Evolutionary conservation across 2,329 filamentous ascomycete species (phyloP), one percentile per base, ranked within the genome.

Genomic region (Xylariaceae sp.): DNA sequence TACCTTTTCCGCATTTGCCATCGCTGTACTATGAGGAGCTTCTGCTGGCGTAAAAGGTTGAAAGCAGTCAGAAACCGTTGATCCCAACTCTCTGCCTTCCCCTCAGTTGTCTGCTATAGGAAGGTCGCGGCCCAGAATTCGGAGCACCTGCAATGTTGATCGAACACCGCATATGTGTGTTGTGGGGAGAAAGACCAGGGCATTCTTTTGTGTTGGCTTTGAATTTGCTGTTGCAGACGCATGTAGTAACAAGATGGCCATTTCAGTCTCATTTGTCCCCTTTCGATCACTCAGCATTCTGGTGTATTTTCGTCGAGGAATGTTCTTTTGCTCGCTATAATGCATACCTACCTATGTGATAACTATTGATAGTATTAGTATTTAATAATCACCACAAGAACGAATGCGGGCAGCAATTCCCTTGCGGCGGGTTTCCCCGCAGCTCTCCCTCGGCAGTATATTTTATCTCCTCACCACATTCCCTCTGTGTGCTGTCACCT

Each of bases 391-490:
- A 15, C 16, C 7, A 41, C 33, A 26, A 29, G 35, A 24, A 32
- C n/a, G n/a, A n/a, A n/a, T n/a, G n/a, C n/a, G n/a, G n/a, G n/a
- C n/a, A n/a, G n/a, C n/a, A n/a, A n/a, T n/a, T n/a, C n/a, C n/a
- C n/a, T n/a, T n/a, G 41, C 36, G 19, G 19, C 34, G 42, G 36
- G 9, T 5, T 42, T 44, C 44, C 41, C 45, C 42, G 18, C 38
- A 44, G 12, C 15, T 8, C 11, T 9, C 32, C 15, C 27, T 44
- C 9, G 36, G 5, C 9, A 33, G 24, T 3, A 31, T 53, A 39
- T 31, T 43, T 21, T 27, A 50, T 33, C 8, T 33, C 8, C 31
- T 44, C 29, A 24, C 43, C 34, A 28, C 50, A 11, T 45, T 42
- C 4, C 44, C 50, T 14, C n/a, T n/a, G n/a, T 34, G 50, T 15